Percentiles rank a stretch among this genome's conserved stretches.
Conservation (phyloP, 1,284 basidiomycete genomes). For the Cutaneotrichosporon sp. region DNA sequence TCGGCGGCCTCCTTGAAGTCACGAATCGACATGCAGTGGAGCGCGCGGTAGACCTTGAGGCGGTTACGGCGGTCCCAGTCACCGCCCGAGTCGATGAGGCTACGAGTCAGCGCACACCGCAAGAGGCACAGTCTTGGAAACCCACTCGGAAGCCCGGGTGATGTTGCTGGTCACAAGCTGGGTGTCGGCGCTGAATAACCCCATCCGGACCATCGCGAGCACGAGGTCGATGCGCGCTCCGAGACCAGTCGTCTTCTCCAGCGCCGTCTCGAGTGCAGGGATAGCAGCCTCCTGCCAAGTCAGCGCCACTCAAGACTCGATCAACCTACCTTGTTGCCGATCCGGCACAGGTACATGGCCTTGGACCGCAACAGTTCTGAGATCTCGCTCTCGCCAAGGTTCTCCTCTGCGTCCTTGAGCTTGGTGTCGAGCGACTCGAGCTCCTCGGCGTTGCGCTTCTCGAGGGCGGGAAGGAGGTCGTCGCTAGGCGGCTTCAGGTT, state of each 20-base stretch:
- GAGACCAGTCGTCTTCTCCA: constrained; percentile 90
- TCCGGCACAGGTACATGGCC: constrained; percentile 82
- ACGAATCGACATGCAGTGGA: constrained; percentile 83
- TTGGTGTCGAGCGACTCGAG: constrained; percentile 76
- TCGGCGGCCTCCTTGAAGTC: constrained; percentile 69
- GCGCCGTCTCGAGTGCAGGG: constrained; percentile 77
- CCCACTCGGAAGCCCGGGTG: constrained; percentile 75
- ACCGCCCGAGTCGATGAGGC: constrained; percentile 90
- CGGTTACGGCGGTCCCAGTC: constrained; percentile 98
- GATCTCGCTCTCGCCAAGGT: constrained; percentile 91
- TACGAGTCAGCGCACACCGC: constrained; percentile 46
- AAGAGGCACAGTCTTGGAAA: too few relatives aligned
- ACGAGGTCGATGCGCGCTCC: constrained; percentile 93
- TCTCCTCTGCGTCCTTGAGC: constrained; percentile 83
- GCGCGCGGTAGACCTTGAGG: constrained; percentile 90
- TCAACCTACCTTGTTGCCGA: constrained; percentile 78
- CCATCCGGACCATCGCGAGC: constrained; percentile 84
- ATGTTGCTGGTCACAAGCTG: constrained; percentile 73
- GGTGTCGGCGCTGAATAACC: constrained; percentile 86
- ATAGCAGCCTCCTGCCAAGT: constrained; percentile 66
- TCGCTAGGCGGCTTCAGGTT: constrained; percentile 57
- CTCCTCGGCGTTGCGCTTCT: constrained; percentile 73
- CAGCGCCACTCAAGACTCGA: too few relatives aligned
- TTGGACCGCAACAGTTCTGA: constrained; percentile 81
- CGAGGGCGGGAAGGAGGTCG: constrained; percentile 66